phyloP scores from a whole-genome alignment of 2,329 filamentous ascomycete genomes.

The Malbranchea cinnamomea region DNA sequence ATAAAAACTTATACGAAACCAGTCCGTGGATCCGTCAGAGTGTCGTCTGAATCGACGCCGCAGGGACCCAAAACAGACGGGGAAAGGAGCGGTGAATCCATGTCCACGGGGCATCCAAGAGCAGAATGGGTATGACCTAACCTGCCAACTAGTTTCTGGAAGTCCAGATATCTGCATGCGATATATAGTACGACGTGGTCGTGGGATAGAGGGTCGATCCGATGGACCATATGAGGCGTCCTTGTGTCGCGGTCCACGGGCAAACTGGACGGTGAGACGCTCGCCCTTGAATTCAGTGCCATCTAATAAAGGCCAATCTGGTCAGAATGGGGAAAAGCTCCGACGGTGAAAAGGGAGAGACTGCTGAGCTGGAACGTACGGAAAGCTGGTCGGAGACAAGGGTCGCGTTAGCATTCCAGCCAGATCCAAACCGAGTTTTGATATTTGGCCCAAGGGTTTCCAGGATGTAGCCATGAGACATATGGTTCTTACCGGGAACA shows the following conservation, averaged over 20 bases:
- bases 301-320: conserved; percentile 40
- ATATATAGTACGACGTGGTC: conserved; percentile 84
- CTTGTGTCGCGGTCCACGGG: conserved; percentile 64
- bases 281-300: conserved; percentile 97
- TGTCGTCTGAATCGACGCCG: not conserved
- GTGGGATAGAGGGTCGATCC: conserved; percentile 50
- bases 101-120: conserved; percentile 15
- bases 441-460: not conserved
- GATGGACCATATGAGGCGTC: conserved; percentile 48
- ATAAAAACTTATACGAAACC: too few relatives aligned
- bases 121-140: conserved; percentile 43
- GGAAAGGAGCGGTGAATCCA: conserved; percentile 1
- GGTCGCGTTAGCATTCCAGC: conserved; percentile 4
- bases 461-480: conserved; percentile 4
- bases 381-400: conserved; percentile 31
- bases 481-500: conserved; percentile 66
- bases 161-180: conserved; percentile 97
- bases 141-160: conserved; percentile 99
- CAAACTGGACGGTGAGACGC: conserved; percentile 94
- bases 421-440: conserved; percentile 4
- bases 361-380: conserved; percentile 39
- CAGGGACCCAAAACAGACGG: conserved; percentile 10
- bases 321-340: conserved; percentile 7
- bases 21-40: not conserved
- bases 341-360: conserved; percentile 22